Base-by-base conservation (phyloP, 164 flowering plant species). In the Tetracentron sinense region DNA sequence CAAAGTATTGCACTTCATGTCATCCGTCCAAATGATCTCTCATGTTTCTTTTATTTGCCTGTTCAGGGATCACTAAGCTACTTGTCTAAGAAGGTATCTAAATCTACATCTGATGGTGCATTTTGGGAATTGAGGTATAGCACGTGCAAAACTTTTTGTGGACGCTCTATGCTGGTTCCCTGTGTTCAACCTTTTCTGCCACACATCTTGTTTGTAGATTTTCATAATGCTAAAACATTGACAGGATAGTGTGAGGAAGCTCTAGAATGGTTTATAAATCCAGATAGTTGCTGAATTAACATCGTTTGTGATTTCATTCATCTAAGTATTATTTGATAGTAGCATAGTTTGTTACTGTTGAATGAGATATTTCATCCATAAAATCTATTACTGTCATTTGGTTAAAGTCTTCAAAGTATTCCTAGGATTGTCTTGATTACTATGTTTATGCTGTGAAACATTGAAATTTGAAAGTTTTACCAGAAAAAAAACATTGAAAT, bases 211-310 rank as follows among this genome's bases (percentile, higher is more conserved):
- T 22, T 29, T 58, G 60, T 63, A 62, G n/a, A 59, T 56, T 66
- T 70, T 68, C 61, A 42, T 65, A 60, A 65, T 60, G 59, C 65
- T 68, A 57, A 62, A 62, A 67, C 64, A 48, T 59, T 33, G 16
- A 8, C 12, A 27, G 42, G 63, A 42, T 58, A 48, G 20, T 29
- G 51, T 56, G 63, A 63, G 38, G 67, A 63, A 63, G 67, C 31
- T 54, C 48, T 28, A 61, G 38, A 16, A 15, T 23, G 17, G 14
- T 46, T 68, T 61, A 10, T 38, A n/a, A n/a, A n/a, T n/a, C n/a
- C n/a, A n/a, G n/a, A n/a, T n/a, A n/a, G n/a, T n/a, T n/a, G n/a
- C n/a, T n/a, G n/a, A n/a, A n/a, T n/a, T n/a, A n/a, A n/a, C n/a
- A n/a, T n/a, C n/a, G n/a, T n/a, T n/a, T n/a, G n/a, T n/a, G n/a